These are phyloP conservation scores for Solanum tarijense DNA, from an alignment of 257 asterid genomes.

Conservation along the genomic window DNA sequence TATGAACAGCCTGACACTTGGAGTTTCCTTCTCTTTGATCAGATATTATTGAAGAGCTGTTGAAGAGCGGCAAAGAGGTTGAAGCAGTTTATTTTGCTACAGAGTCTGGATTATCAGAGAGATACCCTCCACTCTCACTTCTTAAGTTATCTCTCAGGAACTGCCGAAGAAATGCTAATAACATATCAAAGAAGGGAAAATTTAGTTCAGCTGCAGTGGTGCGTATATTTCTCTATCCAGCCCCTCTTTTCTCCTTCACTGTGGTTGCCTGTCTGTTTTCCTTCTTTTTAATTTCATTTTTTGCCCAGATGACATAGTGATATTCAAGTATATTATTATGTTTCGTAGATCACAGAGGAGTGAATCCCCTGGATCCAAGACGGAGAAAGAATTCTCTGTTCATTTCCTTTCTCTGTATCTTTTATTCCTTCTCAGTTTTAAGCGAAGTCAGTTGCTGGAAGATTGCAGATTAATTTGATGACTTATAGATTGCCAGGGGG, in stretches of 20 bases:
- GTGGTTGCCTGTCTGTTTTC: not conserved
- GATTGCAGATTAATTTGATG: not conserved
- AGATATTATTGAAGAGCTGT: slow-evolving; percentile 19
- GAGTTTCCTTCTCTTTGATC: not conserved
- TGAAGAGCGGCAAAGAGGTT: slow-evolving; percentile 15
- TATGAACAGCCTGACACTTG: not conserved
- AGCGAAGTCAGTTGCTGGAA: not conserved
- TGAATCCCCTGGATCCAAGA: not conserved
- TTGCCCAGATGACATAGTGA: not conserved
- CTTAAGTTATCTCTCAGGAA: slow-evolving; percentile 10
- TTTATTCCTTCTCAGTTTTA: not conserved
- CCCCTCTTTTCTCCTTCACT: not conserved
- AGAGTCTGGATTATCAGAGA: slow-evolving; percentile 13
- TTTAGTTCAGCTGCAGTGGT: slow-evolving; percentile 16
- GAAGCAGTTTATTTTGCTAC: slow-evolving; percentile 18
- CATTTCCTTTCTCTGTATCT: not conserved
- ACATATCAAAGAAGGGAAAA: slow-evolving; percentile 9
- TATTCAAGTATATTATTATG: not conserved
- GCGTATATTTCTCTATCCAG: not conserved
- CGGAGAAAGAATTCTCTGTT: not conserved
- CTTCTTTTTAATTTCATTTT: not conserved
- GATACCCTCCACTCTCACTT: slow-evolving; percentile 10
- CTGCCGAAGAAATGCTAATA: slow-evolving; percentile 12
- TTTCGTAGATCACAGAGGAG: not conserved
- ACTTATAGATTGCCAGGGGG: not conserved